Evolutionary conservation across 805 yeast genomes (phyloP), one percentile per base, ranked within the genome.

Genomic region (Maudiozyma pseudohumilis): DNA sequence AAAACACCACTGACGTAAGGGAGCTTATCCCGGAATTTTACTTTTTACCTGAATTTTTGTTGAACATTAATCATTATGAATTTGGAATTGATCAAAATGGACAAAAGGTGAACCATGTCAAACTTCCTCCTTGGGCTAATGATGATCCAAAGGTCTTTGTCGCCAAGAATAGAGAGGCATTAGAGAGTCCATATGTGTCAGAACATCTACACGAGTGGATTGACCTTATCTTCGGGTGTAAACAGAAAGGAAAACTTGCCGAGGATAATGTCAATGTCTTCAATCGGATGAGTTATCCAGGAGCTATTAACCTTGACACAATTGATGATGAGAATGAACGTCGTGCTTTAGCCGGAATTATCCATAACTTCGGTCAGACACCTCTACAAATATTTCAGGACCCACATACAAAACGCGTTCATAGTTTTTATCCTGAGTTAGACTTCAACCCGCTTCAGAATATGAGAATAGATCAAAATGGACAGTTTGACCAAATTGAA

Each of bases 281-380:
- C 59, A 92, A 85, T 58, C 83, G 79, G 54, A 65, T 82, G 45
- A 83, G 95, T 39, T 86, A 86, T 52, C 80, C 80, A 38, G 95
- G 95, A 2, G 84, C 88, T 0, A 77, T 83, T 15, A 76, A 86
- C 53, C 61, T 86, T 38, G 94, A 84, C 43, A 68, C 68, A 17
- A 79, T 86, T 40, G 68, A 73, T 42, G 88, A 85, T 52, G 85
- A 77, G 26, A 68, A 71, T 43, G 94, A 86, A 56, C 69, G 78
- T 45, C 66, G 76, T 27, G 89, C 94, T 1, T 69, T 81, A 3
- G 80, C 85, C 17, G 88, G 94, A 2, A 81, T 82, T 48, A 86
- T 86, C 36, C 92, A 87, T 53, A 86, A 86, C 57, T 86, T 86
- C 66, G 96, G 96, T 0, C 96, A 86, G 53, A 86, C 94, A 0